Evolutionary conservation across 768 basidiomycete genomes (phyloP), one percentile per base, ranked within the genome.

Genomic region (Pleurotus tuoliensis): DNA sequence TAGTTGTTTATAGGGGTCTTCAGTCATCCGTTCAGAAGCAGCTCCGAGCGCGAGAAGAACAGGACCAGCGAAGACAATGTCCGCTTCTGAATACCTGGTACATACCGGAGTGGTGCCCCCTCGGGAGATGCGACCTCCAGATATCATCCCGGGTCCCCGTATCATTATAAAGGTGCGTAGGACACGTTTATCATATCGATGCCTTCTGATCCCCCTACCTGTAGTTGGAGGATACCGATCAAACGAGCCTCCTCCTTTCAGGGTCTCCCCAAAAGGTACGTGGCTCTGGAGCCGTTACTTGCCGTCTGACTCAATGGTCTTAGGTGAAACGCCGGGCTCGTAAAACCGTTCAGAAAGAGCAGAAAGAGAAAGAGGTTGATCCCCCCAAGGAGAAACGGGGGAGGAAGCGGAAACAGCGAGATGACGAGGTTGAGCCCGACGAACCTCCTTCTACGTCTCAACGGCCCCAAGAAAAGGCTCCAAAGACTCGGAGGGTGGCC

Each of bases 211-310:
- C 20, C 55, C 40, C 43, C 24, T 48, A 13, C 45, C 8, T 4
- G n/a, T 51, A 73, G 71, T 47, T 73, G 61, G 76, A 77, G 61
- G 76, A 77, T 60, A 57, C 61, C 27, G 76, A 77, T 15, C 55
- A 59, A 38, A 48, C 61, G 16, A 58, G 15, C 38, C 48, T 50
- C 34, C 48, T 50, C 25, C 30, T 16, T 47, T 18, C 46, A 7
- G 13, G 30, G 38, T 50, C 48, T 16, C 48, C 48, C 2, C 48
- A 34, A 24, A 50, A 50, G 38, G 48, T 50, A 22, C 25, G 48
- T 50, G 5, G 8, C 46, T 16, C 27, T 47, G 16, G 22, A 50
- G 6, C 16, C 27, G 8, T 22, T 20, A 27, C 24, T 48, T 48
- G 15, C 47, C 15, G 27, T n/a, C 41, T 44, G 20, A 16, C 41